Conservation (phyloP, 768 basidiomycete genomes). For the Leucocoprinus birnbaumii region DNA sequence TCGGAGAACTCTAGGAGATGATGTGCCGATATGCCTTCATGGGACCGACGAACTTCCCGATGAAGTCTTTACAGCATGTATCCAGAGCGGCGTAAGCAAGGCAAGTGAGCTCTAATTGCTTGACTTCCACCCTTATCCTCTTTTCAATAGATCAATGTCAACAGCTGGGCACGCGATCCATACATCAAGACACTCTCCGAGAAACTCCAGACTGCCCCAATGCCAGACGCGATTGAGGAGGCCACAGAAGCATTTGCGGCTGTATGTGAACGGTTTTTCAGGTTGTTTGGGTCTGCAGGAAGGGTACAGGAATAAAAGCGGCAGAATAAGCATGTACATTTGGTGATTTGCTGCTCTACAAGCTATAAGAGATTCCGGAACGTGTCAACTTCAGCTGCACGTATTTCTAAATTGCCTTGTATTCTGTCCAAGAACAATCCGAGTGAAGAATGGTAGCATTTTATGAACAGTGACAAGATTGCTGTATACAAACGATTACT, state of each 20-base stretch:
- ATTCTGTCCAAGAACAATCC: too few species aligned
- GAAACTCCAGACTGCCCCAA: constrained; percentile 30
- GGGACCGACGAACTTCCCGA: constrained; percentile 45
- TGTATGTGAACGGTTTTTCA: constrained; percentile 39
- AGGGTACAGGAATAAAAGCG: constrained; percentile 30
- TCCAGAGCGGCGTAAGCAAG: constrained; percentile 44
- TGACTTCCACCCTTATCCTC: too few species aligned
- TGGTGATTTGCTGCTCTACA: too few species aligned
- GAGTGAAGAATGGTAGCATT: too few species aligned
- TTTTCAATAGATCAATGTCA: constrained; percentile 36
- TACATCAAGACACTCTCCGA: constrained; percentile 34
- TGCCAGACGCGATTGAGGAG: constrained; percentile 43
- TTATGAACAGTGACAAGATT: too few species aligned
- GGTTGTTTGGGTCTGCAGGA: constrained; percentile 37
- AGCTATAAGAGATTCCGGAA: too few species aligned
- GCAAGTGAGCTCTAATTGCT: constrained; percentile 15
- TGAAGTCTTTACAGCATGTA: constrained; percentile 40
- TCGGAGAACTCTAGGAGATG: constrained; percentile 29
- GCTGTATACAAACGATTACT: too few species aligned
- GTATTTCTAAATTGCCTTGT: too few species aligned
- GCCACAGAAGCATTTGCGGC: constrained; percentile 39
- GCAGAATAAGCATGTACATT: too few species aligned
- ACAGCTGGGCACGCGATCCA: constrained; percentile 44
- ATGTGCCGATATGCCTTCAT: constrained; percentile 38
- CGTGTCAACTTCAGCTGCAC: too few species aligned